phyloP scores from a whole-genome alignment of 805 yeast species.

The Sungouiozyma ichnusensis region DNA sequence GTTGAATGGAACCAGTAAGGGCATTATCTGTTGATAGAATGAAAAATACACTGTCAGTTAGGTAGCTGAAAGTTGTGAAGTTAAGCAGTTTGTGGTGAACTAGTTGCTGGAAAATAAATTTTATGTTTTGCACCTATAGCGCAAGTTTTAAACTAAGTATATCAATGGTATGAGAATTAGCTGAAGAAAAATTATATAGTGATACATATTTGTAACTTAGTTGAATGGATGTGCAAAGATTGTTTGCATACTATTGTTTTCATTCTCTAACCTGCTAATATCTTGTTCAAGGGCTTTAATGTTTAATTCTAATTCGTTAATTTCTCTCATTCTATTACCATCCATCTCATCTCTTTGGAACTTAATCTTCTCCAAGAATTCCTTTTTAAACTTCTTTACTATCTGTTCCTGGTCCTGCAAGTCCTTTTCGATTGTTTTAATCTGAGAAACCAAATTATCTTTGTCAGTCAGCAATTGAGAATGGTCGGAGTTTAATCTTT shows the following conservation, averaged over 20 bases:
- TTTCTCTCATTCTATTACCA: constrained; percentile 18
- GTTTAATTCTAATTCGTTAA: constrained; percentile 22
- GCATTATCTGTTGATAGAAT: neutral
- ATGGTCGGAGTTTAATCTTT: constrained; percentile 15
- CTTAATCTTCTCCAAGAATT: constrained; percentile 15
- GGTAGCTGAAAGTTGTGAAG: neutral
- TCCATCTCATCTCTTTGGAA: constrained; percentile 16
- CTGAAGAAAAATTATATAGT: too few relatives aligned
- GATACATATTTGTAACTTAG: too few relatives aligned
- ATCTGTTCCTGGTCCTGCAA: constrained; percentile 17
- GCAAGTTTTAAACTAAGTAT: too few relatives aligned
- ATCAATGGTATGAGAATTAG: too few relatives aligned
- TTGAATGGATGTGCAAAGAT: neutral
- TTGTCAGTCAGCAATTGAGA: constrained; percentile 14
- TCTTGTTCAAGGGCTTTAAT: constrained; percentile 29
- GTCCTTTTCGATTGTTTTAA: constrained; percentile 20
- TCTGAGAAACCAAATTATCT: constrained; percentile 14
- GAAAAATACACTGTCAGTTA: neutral
- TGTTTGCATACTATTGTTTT: constrained; percentile 17
- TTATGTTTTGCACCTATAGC: too few relatives aligned
- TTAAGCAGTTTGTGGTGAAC: too few relatives aligned
- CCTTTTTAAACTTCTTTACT: constrained; percentile 14
- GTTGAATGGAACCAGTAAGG: too few relatives aligned
- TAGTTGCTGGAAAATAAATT: too few relatives aligned
- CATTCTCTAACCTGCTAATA: constrained; percentile 23